Evolutionary conservation across 202 grass and related monocot species (phyloP), one percentile per base, ranked within the genome.

Genomic region (Musa balbisiana): DNA sequence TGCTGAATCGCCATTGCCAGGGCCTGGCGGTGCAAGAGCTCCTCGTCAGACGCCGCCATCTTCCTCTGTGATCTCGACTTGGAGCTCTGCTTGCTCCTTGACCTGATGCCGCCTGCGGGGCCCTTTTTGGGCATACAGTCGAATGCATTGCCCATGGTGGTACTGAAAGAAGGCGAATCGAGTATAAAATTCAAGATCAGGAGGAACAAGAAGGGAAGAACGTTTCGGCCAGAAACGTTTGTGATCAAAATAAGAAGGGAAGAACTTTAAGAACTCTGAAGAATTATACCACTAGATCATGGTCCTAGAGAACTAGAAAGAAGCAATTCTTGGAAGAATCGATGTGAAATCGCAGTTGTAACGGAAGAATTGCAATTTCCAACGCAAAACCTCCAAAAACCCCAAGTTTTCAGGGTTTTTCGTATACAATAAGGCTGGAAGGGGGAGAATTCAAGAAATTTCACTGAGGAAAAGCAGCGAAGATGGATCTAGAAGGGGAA

Each of bases 1-100:
- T 89, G 87, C 82, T 93, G 91, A 68, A 93, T 90, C 29, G 95
- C 95, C 80, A 95, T 90, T 75, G 95, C 95, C 20, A 99, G 89
- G 43, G 95, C 95, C 84, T 87, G 95, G 29, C 83, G 89, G 83
- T 99, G 95, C 68, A 99, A 74, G 13, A 90, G 78, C 87, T 99
- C 91, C 80, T 94, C 95, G 83, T 99, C 95, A 21, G 87, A 89
- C 49, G 87, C 91, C 26, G 87, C 71, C 77, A 85, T 92, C 50
- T 84, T 80, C 85, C 90, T 87, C 64, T 85, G 80, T 64, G 87
- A 84, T 75, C 82, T 84, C 23, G 83, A 89, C 77, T 74, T 82
- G 23, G 87, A 55, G 53, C 81, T 84, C 77, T 85, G 67, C 84
- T 92, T 92, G 83, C 87, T 92, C 59, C 89, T 83, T 16, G 90